Base-by-base conservation (phyloP, 495 filamentous ascomycete species). In the Talaromyces trachyspermus region DNA sequence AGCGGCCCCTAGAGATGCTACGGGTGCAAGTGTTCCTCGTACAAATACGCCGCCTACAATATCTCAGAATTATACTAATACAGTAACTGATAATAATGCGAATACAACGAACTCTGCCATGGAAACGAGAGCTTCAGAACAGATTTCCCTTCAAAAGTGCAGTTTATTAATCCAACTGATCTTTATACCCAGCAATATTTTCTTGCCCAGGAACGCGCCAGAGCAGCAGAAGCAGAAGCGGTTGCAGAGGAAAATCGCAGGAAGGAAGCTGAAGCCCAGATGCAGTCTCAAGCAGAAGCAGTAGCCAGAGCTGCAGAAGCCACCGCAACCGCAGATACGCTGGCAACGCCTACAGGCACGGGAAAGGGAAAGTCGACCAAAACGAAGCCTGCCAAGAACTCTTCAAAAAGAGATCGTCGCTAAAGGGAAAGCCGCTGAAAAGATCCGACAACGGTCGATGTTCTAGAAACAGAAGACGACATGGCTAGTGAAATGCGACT, bases 401-500 rank as follows among this genome's bases (percentile, higher is more conserved):
- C 22, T 14, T 42, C 39, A 42, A 18, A 42, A 42, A 42, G 23
- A 42, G 39, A 42, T 18, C 39, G 19, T 42, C 39, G 44, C 32
- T n/a, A 36, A 35, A 18, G n/a, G 22, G 8, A 46, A 46, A 25
- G 36, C 26, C 5, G 29, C 23, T 14, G 37, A 33, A 19, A 19
- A 20, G 37, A 49, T 5, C 14, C 36, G 6, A 36, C 35, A 10
- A 5, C 46, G 6, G 35, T n/a, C 4, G 39, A 42, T 26, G 7
- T 22, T 2, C 24, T 19, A 22, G 20, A 46, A 6, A 4, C 43
- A 20, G 38, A 49, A 14, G 22, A 43, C 36, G 10, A 62, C 26
- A 65, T 65, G 44, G 62, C 54, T 19, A 22, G 51, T 23, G 59
- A 65, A 32, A 64, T 66, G 63, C 66, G 54, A 43, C 35, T 33